Evolutionary conservation across 495 filamentous ascomycete genomes (phyloP).

Genomic region (Darksidea phi): DNA sequence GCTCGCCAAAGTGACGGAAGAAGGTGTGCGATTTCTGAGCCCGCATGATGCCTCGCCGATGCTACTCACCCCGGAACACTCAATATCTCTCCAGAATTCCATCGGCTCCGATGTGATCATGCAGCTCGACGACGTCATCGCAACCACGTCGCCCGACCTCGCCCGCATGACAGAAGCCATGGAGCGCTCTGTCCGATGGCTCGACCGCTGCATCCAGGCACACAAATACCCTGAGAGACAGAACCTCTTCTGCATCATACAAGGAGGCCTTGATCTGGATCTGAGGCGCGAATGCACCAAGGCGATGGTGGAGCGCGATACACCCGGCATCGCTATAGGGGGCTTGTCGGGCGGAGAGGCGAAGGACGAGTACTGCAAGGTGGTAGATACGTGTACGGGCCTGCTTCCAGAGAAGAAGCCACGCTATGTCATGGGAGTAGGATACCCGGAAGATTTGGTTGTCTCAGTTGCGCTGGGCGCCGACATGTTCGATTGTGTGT

Average conservation of each 20-base stretch:
- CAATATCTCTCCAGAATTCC: conserved; percentile 91
- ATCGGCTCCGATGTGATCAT: conserved; percentile 99
- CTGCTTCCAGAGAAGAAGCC: conserved; percentile 87
- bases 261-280: conserved; percentile 90
- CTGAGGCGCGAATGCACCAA: conserved; percentile 78
- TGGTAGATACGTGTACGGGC: conserved; percentile 79
- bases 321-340: conserved; percentile 94
- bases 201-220: conserved; percentile 91
- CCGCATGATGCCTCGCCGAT: conserved; percentile 96
- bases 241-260: conserved; percentile 99
- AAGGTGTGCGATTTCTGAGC: conserved; percentile 90
- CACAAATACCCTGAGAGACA: conserved; percentile 80
- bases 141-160: conserved; percentile 86
- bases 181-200: conserved; percentile 95
- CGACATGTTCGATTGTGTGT: conserved; percentile 99
- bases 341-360: conserved; percentile 85
- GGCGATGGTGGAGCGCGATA: conserved; percentile 88
- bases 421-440: conserved; percentile 96
- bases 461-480: conserved; percentile 90
- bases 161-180: conserved; percentile 89
- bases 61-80: conserved; percentile 96
- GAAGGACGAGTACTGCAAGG: conserved; percentile 60
- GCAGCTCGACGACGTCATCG: conserved; percentile 97
- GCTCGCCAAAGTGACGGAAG: conserved; percentile 88
- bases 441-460: conserved; percentile 92